Evolutionary conservation across 2,329 filamentous ascomycete species (phyloP), one percentile per base, ranked within the genome.

Genomic region (Sporothrix protearum): DNA sequence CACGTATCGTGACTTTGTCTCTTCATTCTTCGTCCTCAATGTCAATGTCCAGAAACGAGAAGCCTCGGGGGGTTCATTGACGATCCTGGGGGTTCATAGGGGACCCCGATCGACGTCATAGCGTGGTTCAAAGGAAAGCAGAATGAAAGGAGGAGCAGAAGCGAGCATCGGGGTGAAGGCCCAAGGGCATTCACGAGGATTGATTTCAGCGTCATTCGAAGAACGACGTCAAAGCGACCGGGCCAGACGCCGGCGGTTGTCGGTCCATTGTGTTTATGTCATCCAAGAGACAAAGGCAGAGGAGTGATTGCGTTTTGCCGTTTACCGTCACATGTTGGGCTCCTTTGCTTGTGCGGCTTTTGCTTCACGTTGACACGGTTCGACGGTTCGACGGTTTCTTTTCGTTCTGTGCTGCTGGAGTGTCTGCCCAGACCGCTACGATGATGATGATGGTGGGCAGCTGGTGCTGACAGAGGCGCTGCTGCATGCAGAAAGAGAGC

Each of bases 401-500:
- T 19, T 47, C 42, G 42, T 47, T 19, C 14, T 47, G 2, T 47
- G 2, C 39, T 7, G 6, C 10, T 42, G 6, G 39, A 42, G 12
- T 14, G 39, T 42, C 6, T 42, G 39, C 39, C 39, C 10, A 42
- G 39, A 14, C 39, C 10, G 12, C 39, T 42, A 42, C 39, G 39
- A 42, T 42, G 12, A 42, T 22, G 7, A n/a, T n/a, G n/a, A n/a
- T n/a, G 49, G 49, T 51, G 49, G 42, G 22, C 49, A 19, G 42
- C 9, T 30, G 47, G 51, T 69, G 47, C 47, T 51, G 64, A 68
- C 64, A 68, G 25, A 66, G 63, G 59, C 57, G 16, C 63, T 49
- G 63, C 63, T 28, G 22, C 42, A 39, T 39, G 39, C 25, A 47
- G 25, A 45, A 1, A 16, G 42, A 12, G 14, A 42, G 63, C 36